Evolutionary conservation across 352 stramenopile genomes (phyloP), one percentile per base, ranked within the genome.

Genomic region (Pythium folliculosum): DNA sequence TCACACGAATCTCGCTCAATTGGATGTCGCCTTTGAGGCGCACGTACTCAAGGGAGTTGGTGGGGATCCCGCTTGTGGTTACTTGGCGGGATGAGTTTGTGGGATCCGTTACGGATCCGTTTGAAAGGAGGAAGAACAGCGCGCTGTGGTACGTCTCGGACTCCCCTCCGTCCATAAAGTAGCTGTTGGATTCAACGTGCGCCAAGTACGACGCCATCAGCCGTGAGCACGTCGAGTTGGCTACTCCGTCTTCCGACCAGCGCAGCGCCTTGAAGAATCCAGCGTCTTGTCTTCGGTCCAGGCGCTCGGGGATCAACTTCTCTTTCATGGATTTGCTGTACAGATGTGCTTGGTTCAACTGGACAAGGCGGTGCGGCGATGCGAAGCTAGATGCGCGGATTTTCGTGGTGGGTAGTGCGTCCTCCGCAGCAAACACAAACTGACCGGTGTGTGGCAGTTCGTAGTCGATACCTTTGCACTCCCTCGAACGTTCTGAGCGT

Each of bases 391-490:
- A 37, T 19, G 25, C 51, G 3, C 17, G 22, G 13, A 66, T 30
- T 1, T 19, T 21, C 2, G 19, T 16, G 3, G 13, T 22, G 2
- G 60, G 60, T 3, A 66, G 32, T 10, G 60, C 30, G 37, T 66
- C 60, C 17, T 66, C 50, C 23, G 35, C 35, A 0, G 50, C 50
- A 44, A 66, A 58, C 32, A 66, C 37, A 38, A 53, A 58, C 19
- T 37, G 49, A 3, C 37, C 23, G 2, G 60, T 60, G 3, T n/a
- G 67, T 16, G 71, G 47, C 6, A 86, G 52, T 58, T 83, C 64
- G 49, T 78, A 77, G 57, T 64, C 77, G 44, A 85, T 71, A 0
- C 75, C 77, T 0, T 57, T 51, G 57, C 77, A 85, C 8, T 75
- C 38, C 6, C 75, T 79, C 8, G 77, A 43, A 12, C 55, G 57